These are phyloP conservation scores for Phytophthora sp. DNA, from an alignment of 352 stramenopile species.

Conservation along the genomic window DNA sequence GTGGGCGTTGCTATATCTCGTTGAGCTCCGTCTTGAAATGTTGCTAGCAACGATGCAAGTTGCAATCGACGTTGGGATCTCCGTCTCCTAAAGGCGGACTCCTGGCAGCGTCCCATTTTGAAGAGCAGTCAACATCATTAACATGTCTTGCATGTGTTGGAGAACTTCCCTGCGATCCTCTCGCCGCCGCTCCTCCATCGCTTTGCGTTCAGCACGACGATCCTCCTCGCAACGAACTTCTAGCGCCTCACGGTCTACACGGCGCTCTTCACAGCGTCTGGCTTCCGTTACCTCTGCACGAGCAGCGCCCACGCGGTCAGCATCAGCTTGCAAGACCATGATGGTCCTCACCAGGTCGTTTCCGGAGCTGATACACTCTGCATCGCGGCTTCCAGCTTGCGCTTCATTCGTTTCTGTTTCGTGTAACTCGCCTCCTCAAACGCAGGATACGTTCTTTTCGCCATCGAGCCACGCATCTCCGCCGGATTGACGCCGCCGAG, in stretches of 20 bases:
- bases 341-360: not conserved
- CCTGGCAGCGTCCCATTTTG: not conserved
- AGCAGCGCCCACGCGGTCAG: not conserved
- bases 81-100: not conserved
- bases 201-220: too few relatives aligned
- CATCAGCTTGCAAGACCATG: not conserved
- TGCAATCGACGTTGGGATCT: too few relatives aligned
- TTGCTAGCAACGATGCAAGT: too few relatives aligned
- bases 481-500: too few relatives aligned
- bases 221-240: too few relatives aligned
- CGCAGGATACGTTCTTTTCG: too few relatives aligned
- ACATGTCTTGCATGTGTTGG: constrained; percentile 5
- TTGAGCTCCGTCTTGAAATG: too few relatives aligned
- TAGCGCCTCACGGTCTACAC: not conserved
- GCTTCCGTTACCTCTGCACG: not conserved
- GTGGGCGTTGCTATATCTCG: too few relatives aligned
- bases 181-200: not conserved
- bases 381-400: not conserved
- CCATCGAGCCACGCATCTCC: too few relatives aligned
- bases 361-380: not conserved
- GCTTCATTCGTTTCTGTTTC: too few relatives aligned
- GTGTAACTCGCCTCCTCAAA: too few relatives aligned
- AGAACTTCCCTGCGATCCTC: not conserved
- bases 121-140: not conserved
- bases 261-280: not conserved